These are phyloP conservation scores for Populus nigra DNA, from an alignment of 345 rosid species.

Conservation along the genomic window DNA sequence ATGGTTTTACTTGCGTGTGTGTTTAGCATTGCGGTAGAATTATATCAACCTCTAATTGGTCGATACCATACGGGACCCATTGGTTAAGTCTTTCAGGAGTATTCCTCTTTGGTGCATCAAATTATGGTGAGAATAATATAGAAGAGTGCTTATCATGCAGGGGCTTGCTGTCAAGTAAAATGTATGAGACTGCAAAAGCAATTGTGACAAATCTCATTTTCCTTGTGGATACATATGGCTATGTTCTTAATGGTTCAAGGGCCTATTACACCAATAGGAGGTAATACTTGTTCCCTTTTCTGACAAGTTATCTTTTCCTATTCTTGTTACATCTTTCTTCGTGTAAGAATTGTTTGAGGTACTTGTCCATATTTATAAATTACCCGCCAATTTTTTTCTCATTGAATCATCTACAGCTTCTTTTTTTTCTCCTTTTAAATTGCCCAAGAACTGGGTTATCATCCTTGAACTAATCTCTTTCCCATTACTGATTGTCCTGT, in stretches of 20 bases:
- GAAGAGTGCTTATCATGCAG: slow-evolving; percentile 33
- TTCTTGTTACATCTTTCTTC: neutral
- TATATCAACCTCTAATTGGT: no score
- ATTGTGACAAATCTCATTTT: slow-evolving; percentile 69
- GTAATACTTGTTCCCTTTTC: slow-evolving; percentile 30
- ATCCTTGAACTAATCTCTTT: neutral
- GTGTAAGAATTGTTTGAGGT: neutral
- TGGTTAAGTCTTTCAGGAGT: neutral
- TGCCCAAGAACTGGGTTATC: neutral
- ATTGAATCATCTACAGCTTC: neutral
- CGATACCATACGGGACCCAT: no score
- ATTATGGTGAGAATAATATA: neutral
- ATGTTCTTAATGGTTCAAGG: slow-evolving; percentile 76
- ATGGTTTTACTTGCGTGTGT: neutral
- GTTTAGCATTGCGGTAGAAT: no score
- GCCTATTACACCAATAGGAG: slow-evolving; percentile 84
- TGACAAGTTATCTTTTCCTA: neutral
- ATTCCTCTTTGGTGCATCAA: neutral
- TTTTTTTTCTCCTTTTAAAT: neutral
- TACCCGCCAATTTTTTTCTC: neutral
- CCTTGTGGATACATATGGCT: slow-evolving; percentile 63
- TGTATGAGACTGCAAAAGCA: slow-evolving; percentile 71
- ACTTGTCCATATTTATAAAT: neutral
- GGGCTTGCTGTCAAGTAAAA: slow-evolving; percentile 84
- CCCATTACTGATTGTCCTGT: neutral